A percentile compares a stretch with the other conserved stretches of the same genome.
These are phyloP conservation scores for Globisporangium ultimum DNA, from an alignment of 352 stramenopile species.

Conservation along the genomic window DNA sequence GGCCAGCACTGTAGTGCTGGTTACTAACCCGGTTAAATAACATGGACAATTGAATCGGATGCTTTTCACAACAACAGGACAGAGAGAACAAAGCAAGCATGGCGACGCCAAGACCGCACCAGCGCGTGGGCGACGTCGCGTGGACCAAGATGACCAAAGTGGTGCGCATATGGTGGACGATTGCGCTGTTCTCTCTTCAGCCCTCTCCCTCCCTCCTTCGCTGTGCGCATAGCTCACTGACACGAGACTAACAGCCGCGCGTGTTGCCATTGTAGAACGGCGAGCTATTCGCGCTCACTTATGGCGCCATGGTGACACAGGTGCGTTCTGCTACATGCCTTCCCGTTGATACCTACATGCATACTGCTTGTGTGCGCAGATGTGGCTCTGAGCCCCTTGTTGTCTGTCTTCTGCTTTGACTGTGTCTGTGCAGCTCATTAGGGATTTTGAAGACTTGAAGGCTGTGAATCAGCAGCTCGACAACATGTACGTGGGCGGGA, in stretches of 20 bases:
- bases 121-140: constrained; percentile 73
- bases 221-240: not conserved
- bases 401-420: not conserved
- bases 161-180: constrained; percentile 23
- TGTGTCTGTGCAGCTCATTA: constrained; percentile 73
- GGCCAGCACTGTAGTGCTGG: too few species aligned
- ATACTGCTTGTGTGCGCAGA: too few species aligned
- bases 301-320: constrained; percentile 95
- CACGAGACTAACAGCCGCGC: too few species aligned
- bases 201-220: not conserved
- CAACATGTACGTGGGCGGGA: constrained; percentile 68
- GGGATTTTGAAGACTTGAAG: constrained; percentile 95
- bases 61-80: too few species aligned
- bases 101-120: constrained; percentile 52
- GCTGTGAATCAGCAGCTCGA: constrained; percentile 96
- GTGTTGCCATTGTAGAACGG: constrained; percentile 67
- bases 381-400: not conserved
- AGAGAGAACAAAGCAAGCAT: constrained; percentile 21
- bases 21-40: too few species aligned
- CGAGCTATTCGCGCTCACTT: constrained; percentile 98
- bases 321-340: constrained; percentile 13
- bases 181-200: not conserved
- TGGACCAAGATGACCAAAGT: constrained; percentile 95
- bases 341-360: not conserved
- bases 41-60: too few species aligned